These are phyloP conservation scores for Pisolithus thermaeus DNA, from an alignment of 1,284 basidiomycete genomes.

Conservation along the genomic window DNA sequence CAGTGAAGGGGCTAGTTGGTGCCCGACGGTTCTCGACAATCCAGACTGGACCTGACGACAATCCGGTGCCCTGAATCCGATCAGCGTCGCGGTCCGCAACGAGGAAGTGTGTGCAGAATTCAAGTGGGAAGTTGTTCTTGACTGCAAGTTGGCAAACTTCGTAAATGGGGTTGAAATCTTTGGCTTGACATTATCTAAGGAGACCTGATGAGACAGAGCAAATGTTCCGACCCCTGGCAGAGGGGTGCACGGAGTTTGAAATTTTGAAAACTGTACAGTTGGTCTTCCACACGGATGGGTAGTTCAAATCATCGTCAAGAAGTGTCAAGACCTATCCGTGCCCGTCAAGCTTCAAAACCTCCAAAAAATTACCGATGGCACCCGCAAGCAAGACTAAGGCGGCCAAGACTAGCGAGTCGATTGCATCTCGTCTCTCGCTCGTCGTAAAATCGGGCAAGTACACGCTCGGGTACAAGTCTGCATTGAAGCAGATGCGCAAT, in stretches of 20 bases:
- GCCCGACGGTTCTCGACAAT: too few species aligned
- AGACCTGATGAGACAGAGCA: background rate
- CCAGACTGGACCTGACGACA: too few species aligned
- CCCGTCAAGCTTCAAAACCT: constrained; percentile 10
- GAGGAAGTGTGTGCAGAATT: too few species aligned
- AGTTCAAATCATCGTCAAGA: too few species aligned
- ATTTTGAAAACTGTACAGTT: constrained; percentile 25
- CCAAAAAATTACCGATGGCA: constrained; percentile 59
- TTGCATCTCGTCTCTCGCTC: constrained; percentile 92
- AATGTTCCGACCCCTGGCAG: background rate
- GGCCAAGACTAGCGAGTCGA: constrained; percentile 88
- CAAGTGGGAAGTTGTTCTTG: too few species aligned
- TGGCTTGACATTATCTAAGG: too few species aligned
- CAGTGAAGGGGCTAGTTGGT: too few species aligned
- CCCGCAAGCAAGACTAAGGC: constrained; percentile 94
- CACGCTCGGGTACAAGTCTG: constrained; percentile 93
- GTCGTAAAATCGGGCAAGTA: constrained; percentile 98
- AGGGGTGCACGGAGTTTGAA: constrained; percentile 17
- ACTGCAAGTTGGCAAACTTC: too few species aligned
- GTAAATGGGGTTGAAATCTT: too few species aligned
- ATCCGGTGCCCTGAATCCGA: too few species aligned
- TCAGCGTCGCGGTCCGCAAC: too few species aligned
- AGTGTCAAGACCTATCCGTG: too few species aligned
- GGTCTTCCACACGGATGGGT: constrained; percentile 3
- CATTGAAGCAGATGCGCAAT: constrained; percentile 96